phyloP scores from a whole-genome alignment of 2,329 filamentous ascomycete genomes.

The Cryphonectria japonica region DNA sequence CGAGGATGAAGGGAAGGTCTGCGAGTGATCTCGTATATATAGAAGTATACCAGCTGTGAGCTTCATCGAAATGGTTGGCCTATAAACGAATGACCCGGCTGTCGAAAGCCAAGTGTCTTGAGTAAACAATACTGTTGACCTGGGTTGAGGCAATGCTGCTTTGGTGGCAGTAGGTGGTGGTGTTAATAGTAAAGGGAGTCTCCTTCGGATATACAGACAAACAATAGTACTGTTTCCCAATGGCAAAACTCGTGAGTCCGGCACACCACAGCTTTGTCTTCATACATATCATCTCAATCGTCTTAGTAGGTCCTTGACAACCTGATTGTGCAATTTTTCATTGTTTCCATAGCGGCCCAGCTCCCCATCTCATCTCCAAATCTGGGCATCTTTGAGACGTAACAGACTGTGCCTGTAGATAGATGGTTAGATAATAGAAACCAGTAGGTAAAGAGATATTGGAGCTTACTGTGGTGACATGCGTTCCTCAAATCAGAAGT shows the following conservation, averaged over 20 bases:
- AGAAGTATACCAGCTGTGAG: not conserved
- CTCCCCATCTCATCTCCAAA: not conserved
- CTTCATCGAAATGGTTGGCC: not conserved
- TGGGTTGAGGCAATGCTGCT: not conserved
- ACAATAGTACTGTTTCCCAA: not conserved
- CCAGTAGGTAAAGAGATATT: not conserved
- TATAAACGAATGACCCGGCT: not conserved
- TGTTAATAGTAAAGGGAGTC: not conserved
- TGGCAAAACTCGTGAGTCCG: not conserved
- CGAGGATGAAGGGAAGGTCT: not conserved
- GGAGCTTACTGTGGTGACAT: not conserved
- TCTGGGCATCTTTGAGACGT: not conserved
- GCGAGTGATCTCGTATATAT: not conserved
- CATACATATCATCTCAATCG: not conserved
- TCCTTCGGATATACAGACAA: not conserved
- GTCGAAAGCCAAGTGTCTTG: not conserved
- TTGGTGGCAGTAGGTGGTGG: not conserved
- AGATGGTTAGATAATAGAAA: not conserved
- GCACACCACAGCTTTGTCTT: not conserved
- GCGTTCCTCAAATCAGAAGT: not conserved
- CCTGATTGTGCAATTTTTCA: not conserved
- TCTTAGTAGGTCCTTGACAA: not conserved
- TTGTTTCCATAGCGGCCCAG: not conserved
- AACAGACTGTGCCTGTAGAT: not conserved
- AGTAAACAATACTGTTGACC: not conserved